Evolutionary conservation across 2,329 filamentous ascomycete species (phyloP).

Genomic region (Talaromyces amestolkiae): DNA sequence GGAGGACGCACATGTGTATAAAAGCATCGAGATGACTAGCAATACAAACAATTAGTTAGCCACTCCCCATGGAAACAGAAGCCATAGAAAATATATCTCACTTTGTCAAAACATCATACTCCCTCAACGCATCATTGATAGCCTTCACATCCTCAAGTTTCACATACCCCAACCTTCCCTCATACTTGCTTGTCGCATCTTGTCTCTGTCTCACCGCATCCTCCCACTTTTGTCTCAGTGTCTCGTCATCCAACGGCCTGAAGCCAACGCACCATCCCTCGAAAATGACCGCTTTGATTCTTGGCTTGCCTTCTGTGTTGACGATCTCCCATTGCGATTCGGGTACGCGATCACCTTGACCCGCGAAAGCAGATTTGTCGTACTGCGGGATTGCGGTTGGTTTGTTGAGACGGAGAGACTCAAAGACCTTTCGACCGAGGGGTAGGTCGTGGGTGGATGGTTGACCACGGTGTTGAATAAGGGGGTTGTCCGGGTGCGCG

Average conservation of each 20-base stretch:
- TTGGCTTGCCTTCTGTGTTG: constrained; percentile 36
- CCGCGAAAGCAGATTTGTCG: constrained; percentile 76
- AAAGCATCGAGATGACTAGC: constrained; percentile 56
- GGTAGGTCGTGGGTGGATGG: constrained; percentile 77
- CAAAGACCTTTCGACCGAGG: constrained; percentile 63
- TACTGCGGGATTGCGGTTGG: constrained; percentile 68
- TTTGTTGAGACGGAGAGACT: constrained; percentile 51
- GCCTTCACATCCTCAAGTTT: constrained; percentile 56
- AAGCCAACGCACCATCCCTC: constrained; percentile 94
- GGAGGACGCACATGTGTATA: constrained; percentile 56
- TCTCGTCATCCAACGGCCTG: constrained; percentile 58
- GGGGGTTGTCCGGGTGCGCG: constrained; percentile 65
- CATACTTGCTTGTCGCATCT: constrained; percentile 45
- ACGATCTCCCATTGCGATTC: constrained; percentile 60
- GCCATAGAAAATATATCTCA: constrained; percentile 28
- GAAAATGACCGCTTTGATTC: constrained; percentile 67
- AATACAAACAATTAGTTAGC: background rate
- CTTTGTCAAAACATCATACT: constrained; percentile 60
- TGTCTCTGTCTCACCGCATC: constrained; percentile 47
- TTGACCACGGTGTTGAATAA: constrained; percentile 79
- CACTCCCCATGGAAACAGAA: background rate
- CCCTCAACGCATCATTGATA: constrained; percentile 58
- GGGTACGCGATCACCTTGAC: constrained; percentile 72
- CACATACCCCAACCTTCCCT: constrained; percentile 54
- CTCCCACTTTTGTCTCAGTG: constrained; percentile 55